A percentile compares a stretch with the other conserved stretches of the same genome.
Evolutionary conservation across 139 green algal genomes (phyloP).

Genomic region (Chlamydomonas sphaeroides): DNA sequence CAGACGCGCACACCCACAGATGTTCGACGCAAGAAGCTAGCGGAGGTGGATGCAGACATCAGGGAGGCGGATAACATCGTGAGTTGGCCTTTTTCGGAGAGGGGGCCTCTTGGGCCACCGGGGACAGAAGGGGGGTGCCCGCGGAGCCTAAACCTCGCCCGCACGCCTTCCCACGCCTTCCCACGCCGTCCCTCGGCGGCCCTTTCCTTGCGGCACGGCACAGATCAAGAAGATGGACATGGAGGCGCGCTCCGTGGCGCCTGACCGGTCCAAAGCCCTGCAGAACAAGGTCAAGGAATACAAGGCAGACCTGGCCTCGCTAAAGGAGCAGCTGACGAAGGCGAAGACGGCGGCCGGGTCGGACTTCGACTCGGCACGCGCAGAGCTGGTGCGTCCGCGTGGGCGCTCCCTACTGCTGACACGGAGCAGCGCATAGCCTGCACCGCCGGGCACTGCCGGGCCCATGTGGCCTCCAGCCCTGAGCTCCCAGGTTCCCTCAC

Average conservation of each 20-base stretch:
- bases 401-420: no score
- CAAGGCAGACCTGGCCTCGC: conserved; percentile 82
- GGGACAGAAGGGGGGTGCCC: no score
- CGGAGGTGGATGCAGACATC: conserved; percentile 84
- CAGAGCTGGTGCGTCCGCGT: conserved; percentile 70
- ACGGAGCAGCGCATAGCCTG: no score
- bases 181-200: no score
- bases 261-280: conserved; percentile 67
- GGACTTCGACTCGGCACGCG: conserved; percentile 62
- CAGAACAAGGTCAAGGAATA: conserved; percentile 91
- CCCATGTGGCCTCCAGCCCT: no score
- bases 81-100: no score
- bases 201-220: neutral
- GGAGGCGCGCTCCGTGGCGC: conserved; percentile 87
- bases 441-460: no score
- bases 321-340: conserved; percentile 71
- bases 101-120: no score
- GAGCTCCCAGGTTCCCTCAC: no score
- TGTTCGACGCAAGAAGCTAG: conserved; percentile 58
- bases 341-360: conserved; percentile 22
- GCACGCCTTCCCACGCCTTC: no score
- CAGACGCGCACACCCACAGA: no score
- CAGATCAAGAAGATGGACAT: conserved; percentile 97
- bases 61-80: conserved; percentile 87
- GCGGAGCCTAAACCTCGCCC: no score